Percentiles rank a stretch among this genome's conserved stretches.
phyloP scores from a whole-genome alignment of 768 basidiomycete genomes.

The Kwoniella europaea region DNA sequence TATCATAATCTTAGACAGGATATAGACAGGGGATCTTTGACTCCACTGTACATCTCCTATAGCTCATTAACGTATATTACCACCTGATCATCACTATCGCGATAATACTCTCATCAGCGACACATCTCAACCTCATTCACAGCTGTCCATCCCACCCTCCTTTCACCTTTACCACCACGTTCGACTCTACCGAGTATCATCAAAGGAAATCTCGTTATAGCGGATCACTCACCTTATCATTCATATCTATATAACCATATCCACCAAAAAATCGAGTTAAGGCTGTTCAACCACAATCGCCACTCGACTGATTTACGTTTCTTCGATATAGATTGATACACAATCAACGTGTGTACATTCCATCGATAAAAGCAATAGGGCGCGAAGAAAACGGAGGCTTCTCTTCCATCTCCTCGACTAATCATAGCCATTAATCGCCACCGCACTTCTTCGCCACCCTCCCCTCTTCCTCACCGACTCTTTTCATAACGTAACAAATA shows the following conservation, averaged over 20 bases:
- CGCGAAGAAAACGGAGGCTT: conserved; percentile 52
- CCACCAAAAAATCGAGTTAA: not conserved
- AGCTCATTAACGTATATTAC: not conserved
- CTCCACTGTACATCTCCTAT: not conserved
- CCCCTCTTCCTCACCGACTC: conserved; percentile 28
- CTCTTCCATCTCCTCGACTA: conserved; percentile 13
- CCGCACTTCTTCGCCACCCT: conserved; percentile 54
- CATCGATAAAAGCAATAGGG: conserved; percentile 25
- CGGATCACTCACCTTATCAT: not conserved
- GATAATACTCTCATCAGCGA: not conserved
- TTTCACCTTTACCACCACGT: not conserved
- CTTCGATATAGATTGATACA: not conserved
- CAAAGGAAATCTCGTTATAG: not conserved
- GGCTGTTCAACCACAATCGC: conserved; percentile 5
- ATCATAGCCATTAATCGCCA: conserved; percentile 47
- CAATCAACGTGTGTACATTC: conserved; percentile 11
- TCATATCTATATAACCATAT: not conserved
- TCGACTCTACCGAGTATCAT: not conserved
- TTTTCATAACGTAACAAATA: not conserved
- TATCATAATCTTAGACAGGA: not conserved
- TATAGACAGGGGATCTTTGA: not conserved
- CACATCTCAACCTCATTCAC: not conserved
- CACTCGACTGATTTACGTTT: not conserved
- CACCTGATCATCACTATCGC: not conserved
- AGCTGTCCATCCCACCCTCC: not conserved